Conservation (phyloP, 306 rosid genomes). For the Aeschynomene evenia region DNA sequence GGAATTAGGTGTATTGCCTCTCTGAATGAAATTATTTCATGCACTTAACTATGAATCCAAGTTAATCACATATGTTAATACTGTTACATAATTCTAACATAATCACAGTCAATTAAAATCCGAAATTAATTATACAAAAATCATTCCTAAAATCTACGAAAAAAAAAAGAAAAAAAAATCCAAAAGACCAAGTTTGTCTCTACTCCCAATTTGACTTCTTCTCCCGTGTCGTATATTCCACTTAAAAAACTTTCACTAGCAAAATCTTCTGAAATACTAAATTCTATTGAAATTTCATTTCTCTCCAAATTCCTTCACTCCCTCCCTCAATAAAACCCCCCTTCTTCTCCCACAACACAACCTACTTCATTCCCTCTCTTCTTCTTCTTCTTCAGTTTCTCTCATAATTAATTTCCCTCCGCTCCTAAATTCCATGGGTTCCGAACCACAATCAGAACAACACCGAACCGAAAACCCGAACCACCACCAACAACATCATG, state of each 20-base stretch:
- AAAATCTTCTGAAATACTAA: too few relatives aligned
- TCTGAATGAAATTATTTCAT: too few relatives aligned
- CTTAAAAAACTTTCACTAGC: too few relatives aligned
- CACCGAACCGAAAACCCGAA: slow-evolving; percentile 14
- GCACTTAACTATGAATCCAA: too few relatives aligned
- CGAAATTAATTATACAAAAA: too few relatives aligned
- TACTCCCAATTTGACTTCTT: slow-evolving; percentile 28
- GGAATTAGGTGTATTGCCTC: too few relatives aligned
- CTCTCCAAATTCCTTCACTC: background rate
- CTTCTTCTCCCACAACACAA: background rate
- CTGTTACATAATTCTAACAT: too few relatives aligned
- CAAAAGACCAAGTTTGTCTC: slow-evolving; percentile 2
- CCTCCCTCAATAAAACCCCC: slow-evolving; percentile 14
- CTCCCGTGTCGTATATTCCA: slow-evolving; percentile 4
- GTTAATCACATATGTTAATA: too few relatives aligned
- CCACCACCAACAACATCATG: background rate
- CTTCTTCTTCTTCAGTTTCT: background rate
- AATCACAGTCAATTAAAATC: too few relatives aligned
- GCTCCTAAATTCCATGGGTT: slow-evolving; percentile 30
- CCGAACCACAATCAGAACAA: slow-evolving; percentile 19
- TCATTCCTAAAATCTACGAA: background rate
- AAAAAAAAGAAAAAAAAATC: background rate
- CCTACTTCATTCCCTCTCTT: background rate
- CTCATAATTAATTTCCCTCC: background rate
- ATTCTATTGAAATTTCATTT: too few relatives aligned